Percentiles rank a stretch among this genome's conserved stretches.
phyloP scores from a whole-genome alignment of 2,329 filamentous ascomycete species.

The Trichoderma asperellum region DNA sequence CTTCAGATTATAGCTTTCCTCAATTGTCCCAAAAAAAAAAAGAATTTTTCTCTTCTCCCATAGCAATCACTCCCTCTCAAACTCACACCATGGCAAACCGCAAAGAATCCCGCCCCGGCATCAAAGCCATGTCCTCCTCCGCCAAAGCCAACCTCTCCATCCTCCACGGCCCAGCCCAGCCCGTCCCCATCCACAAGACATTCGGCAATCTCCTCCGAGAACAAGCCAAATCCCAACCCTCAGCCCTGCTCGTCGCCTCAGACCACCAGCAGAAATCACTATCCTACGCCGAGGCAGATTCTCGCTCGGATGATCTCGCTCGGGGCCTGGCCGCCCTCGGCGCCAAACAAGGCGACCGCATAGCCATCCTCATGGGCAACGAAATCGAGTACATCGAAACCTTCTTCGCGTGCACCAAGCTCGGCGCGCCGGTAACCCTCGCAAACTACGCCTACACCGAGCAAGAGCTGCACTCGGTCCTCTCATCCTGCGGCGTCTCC shows the following conservation, averaged over 20 bases:
- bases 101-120: background rate
- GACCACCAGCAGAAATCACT: slow-evolving; percentile 15
- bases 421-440: slow-evolving; percentile 1
- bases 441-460: slow-evolving; percentile 12
- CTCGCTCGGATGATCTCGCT: slow-evolving; percentile 14
- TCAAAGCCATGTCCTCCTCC: background rate
- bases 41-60: background rate
- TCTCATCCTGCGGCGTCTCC: slow-evolving; percentile 7
- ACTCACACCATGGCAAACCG: background rate
- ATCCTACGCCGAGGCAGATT: background rate
- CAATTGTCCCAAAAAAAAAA: background rate
- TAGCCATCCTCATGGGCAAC: slow-evolving; percentile 25
- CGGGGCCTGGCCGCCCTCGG: background rate
- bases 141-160: slow-evolving; percentile 12
- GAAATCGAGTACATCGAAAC: slow-evolving; percentile 14
- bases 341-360: background rate
- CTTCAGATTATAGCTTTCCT: slow-evolving; percentile 1
- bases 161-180: slow-evolving; percentile 15
- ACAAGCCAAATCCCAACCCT: background rate
- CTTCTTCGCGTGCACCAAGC: slow-evolving; percentile 4
- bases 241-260: background rate
- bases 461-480: background rate
- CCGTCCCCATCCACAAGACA: slow-evolving; percentile 3
- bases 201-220: slow-evolving; percentile 1
- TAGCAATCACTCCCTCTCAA: no score